These are phyloP conservation scores for Bassia scoparia DNA, from an alignment of 148 eudicot species.

Conservation along the genomic window DNA sequence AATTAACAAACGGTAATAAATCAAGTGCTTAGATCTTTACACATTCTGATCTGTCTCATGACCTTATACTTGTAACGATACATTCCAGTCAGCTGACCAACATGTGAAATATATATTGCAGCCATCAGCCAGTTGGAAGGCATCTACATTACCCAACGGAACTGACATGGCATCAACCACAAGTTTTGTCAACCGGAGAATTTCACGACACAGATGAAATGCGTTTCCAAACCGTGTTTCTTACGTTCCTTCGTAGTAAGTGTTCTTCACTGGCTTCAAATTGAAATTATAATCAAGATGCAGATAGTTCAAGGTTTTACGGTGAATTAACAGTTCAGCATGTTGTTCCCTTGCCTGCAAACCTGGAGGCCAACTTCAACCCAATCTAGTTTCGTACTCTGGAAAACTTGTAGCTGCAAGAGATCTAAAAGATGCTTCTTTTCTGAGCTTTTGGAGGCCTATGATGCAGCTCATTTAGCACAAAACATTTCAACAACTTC, in stretches of 20 bases:
- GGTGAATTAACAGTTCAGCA: slow-evolving; percentile 94
- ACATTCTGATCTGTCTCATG: slow-evolving; percentile 98
- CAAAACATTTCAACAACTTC: slow-evolving; percentile 92
- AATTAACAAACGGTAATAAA: slow-evolving; percentile 94
- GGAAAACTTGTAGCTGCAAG: slow-evolving; percentile 96
- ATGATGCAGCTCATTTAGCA: slow-evolving; percentile 94
- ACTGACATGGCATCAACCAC: slow-evolving; percentile 99
- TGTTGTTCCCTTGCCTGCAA: slow-evolving; percentile 98
- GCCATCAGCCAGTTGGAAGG: slow-evolving; percentile 99
- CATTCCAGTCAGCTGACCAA: slow-evolving; percentile 98
- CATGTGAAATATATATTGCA: slow-evolving; percentile 98
- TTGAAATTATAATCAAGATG: slow-evolving; percentile 99
- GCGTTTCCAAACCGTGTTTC: slow-evolving; percentile 97
- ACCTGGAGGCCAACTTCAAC: slow-evolving; percentile 99
- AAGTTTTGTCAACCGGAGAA: slow-evolving; percentile 93
- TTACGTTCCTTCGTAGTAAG: slow-evolving; percentile 97
- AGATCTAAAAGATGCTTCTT: slow-evolving; percentile 91
- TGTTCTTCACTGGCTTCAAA: slow-evolving; percentile 95
- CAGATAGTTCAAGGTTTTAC: slow-evolving; percentile 92
- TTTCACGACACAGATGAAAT: slow-evolving; percentile 97
- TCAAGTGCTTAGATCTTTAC: slow-evolving; percentile 96
- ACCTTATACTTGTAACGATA: slow-evolving; percentile 96
- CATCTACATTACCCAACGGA: slow-evolving; percentile 99
- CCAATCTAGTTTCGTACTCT: slow-evolving; percentile 97
- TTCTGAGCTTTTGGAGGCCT: slow-evolving; percentile 99